Percentiles rank a stretch among this genome's conserved stretches.
These are phyloP conservation scores for Serendipita sp. DNA, from an alignment of 768 basidiomycete species.

Conservation along the genomic window DNA sequence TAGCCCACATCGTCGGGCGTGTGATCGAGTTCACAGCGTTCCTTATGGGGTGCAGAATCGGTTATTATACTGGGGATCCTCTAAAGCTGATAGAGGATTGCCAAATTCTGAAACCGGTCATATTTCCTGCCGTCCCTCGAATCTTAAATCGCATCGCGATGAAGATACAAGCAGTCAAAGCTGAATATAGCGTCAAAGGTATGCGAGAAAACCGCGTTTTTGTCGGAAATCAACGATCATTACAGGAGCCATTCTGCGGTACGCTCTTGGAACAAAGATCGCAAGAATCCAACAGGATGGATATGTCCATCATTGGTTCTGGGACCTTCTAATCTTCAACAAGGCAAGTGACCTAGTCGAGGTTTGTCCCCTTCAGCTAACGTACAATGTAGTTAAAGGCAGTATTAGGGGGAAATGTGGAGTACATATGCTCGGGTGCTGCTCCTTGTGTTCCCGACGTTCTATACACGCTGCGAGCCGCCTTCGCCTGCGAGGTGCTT, in stretches of 20 bases:
- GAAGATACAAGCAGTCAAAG: conserved; percentile 46
- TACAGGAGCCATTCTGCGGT: conserved; percentile 72
- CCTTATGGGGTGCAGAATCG: conserved; percentile 51
- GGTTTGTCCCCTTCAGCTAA: background rate
- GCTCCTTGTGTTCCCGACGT: conserved; percentile 80
- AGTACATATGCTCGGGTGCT: conserved; percentile 57
- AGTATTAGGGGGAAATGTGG: conserved; percentile 66
- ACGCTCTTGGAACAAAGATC: conserved; percentile 63
- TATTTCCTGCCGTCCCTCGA: conserved; percentile 74
- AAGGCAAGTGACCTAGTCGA: conserved; percentile 39
- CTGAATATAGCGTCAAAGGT: conserved; percentile 31
- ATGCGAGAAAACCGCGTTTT: background rate
- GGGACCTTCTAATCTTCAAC: conserved; percentile 81
- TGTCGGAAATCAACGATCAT: background rate
- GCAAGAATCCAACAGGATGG: conserved; percentile 57
- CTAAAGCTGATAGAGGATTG: conserved; percentile 81
- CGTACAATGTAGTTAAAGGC: conserved; percentile 22
- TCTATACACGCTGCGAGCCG: conserved; percentile 80
- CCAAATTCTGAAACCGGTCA: conserved; percentile 64
- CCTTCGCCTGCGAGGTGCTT: conserved; percentile 50
- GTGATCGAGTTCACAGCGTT: conserved; percentile 41
- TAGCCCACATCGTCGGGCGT: conserved; percentile 59
- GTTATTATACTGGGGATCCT: conserved; percentile 79
- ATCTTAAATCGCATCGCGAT: conserved; percentile 49
- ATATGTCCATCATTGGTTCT: conserved; percentile 55